These are phyloP conservation scores for Melaleuca alternifolia DNA, from an alignment of 345 rosid species.

Conservation along the genomic window DNA sequence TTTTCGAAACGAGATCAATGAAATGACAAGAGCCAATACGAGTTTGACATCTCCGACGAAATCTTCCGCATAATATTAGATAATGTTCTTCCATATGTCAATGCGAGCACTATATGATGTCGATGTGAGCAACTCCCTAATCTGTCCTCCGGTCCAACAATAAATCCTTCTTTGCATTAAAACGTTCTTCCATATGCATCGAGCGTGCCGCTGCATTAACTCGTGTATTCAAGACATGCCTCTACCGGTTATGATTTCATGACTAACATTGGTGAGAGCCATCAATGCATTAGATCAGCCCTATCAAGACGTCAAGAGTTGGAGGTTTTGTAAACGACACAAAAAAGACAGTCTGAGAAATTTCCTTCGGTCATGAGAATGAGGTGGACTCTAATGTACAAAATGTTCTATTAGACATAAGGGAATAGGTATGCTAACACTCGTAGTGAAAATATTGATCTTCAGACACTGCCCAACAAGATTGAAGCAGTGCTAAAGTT, in stretches of 20 bases:
- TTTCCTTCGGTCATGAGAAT: neutral
- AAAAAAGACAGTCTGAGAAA: neutral
- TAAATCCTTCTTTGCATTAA: neutral
- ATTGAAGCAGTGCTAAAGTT: neutral
- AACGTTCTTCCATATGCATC: neutral
- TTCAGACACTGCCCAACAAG: neutral
- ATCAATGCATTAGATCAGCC: neutral
- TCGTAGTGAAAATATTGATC: accelerated
- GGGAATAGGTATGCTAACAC: neutral
- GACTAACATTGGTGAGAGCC: neutral
- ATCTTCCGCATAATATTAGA: neutral
- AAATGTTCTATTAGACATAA: neutral
- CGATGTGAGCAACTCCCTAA: neutral
- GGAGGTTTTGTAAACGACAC: neutral
- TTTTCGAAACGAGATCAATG: neutral
- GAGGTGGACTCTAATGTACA: neutral
- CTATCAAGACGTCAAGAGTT: neutral
- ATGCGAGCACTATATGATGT: too few species aligned
- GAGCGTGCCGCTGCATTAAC: neutral
- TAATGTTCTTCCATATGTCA: too few species aligned
- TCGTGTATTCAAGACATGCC: neutral
- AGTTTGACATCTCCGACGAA: neutral
- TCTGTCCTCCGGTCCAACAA: neutral
- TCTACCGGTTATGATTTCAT: accelerated
- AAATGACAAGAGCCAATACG: neutral